Conservation (phyloP, 208 protist genomes). For the Crithidia brevicula region DNA sequence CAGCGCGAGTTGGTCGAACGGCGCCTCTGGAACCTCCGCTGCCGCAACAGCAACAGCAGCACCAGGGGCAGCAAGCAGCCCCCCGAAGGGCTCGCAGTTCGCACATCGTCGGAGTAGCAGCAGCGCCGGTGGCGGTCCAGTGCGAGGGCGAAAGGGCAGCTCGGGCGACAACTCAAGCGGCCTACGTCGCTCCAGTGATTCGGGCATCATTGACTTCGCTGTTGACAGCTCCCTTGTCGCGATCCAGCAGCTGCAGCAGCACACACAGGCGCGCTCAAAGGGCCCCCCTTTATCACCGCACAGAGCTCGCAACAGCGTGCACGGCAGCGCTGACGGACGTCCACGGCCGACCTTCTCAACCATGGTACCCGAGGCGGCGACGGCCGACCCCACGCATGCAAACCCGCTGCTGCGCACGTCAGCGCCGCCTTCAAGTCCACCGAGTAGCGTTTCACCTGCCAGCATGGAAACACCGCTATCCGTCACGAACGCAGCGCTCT, state of each 20-base stretch:
- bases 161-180: neutral
- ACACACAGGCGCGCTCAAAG: neutral
- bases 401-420: no score
- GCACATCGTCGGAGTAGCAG: neutral
- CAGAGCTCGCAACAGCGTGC: neutral
- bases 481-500: conserved; percentile 6
- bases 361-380: neutral
- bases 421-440: no score
- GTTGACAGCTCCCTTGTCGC: neutral
- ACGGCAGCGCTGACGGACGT: neutral
- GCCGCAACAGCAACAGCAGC: no score
- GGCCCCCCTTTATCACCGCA: neutral
- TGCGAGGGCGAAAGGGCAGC: neutral
- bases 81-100: no score
- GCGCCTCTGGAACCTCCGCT: no score
- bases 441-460: no score
- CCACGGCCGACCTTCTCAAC: conserved; percentile 11
- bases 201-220: neutral
- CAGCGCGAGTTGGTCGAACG: conserved; percentile 21
- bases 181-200: neutral
- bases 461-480: neutral
- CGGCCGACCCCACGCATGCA: neutral
- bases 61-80: no score
- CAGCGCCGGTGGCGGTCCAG: neutral
- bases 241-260: neutral